phyloP scores from a whole-genome alignment of 345 rosid species.

The Pistacia integerrima region DNA sequence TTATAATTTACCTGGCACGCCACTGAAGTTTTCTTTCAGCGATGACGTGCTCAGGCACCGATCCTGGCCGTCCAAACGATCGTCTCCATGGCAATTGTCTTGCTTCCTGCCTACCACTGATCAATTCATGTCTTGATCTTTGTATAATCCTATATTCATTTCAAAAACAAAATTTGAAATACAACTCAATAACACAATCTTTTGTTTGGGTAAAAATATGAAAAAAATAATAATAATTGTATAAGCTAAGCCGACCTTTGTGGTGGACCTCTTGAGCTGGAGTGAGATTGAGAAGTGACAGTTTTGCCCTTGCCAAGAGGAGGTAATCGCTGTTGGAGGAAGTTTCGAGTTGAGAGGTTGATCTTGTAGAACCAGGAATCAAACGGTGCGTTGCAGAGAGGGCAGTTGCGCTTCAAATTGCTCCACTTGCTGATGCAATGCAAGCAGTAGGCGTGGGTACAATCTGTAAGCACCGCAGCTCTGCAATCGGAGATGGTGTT shows the following conservation, averaged over 20 bases:
- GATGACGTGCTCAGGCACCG: conserved; percentile 43
- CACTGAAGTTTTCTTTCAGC: conserved; percentile 62
- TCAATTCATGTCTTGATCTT: conserved; percentile 38
- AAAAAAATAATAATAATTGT: too few species aligned
- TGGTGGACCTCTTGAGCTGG: conserved; percentile 12
- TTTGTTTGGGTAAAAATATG: not conserved
- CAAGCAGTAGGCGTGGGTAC: conserved; percentile 63
- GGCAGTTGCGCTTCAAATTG: conserved; percentile 61
- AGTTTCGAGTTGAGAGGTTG: conserved; percentile 36
- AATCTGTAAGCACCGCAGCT: conserved; percentile 53
- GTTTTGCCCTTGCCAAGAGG: conserved; percentile 26
- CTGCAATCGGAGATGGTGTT: conserved; percentile 36
- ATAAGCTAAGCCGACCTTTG: conserved; percentile 38
- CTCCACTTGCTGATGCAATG: conserved; percentile 66
- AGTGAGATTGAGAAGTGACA: not conserved
- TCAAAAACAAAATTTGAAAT: not conserved
- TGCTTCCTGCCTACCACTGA: conserved; percentile 26
- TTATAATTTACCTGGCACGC: conserved; percentile 63
- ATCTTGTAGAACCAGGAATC: conserved; percentile 55
- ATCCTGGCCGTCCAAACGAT: conserved; percentile 62
- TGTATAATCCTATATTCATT: conserved; percentile 27
- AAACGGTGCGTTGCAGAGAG: conserved; percentile 69
- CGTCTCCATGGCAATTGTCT: conserved; percentile 64
- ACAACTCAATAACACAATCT: not conserved
- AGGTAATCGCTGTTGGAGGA: conserved; percentile 41